phyloP scores from a whole-genome alignment of 2,329 filamentous ascomycete genomes.

The Trichophyton rubrum region DNA sequence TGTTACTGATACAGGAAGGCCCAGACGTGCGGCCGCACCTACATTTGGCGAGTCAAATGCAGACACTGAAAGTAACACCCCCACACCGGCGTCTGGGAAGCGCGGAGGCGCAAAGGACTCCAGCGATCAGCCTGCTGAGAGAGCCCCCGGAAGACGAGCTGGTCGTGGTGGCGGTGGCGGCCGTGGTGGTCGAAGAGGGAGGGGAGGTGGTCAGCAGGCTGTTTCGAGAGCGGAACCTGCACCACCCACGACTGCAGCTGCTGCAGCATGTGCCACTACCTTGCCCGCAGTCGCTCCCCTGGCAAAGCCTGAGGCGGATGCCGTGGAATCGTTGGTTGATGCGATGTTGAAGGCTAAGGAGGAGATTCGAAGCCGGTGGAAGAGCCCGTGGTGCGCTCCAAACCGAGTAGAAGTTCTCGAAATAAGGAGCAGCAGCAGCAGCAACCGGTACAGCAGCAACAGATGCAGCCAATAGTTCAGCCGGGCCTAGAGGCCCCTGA shows the following conservation, averaged over 20 bases:
- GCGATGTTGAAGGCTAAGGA: constrained; percentile 11
- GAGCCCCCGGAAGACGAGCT: constrained; percentile 23
- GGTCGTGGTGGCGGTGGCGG: constrained; percentile 22
- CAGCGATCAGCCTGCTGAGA: constrained; percentile 23
- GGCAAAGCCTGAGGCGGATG: constrained; percentile 20
- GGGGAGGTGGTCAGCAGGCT: constrained; percentile 18
- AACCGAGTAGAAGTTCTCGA: constrained; percentile 8
- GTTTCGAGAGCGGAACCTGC: constrained; percentile 12
- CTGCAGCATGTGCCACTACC: not conserved
- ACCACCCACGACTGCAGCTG: constrained; percentile 13
- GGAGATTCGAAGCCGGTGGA: constrained; percentile 9
- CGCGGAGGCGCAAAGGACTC: constrained; percentile 18
- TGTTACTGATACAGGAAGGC: constrained; percentile 40
- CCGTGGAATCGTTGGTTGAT: constrained; percentile 14
- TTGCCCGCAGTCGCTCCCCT: constrained; percentile 12
- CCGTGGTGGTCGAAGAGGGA: constrained; percentile 26
- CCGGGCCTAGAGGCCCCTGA: constrained; percentile 14
- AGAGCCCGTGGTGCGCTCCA: constrained; percentile 5
- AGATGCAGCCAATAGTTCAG: not conserved
- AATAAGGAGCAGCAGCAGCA: constrained; percentile 17
- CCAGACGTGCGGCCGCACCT: constrained; percentile 38
- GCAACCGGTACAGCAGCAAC: not conserved
- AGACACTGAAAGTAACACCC: constrained; percentile 23
- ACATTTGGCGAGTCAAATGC: constrained; percentile 32
- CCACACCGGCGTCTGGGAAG: constrained; percentile 25